Evolutionary conservation across 495 filamentous ascomycete species (phyloP).

Genomic region (Hypoxylon lenormandii): DNA sequence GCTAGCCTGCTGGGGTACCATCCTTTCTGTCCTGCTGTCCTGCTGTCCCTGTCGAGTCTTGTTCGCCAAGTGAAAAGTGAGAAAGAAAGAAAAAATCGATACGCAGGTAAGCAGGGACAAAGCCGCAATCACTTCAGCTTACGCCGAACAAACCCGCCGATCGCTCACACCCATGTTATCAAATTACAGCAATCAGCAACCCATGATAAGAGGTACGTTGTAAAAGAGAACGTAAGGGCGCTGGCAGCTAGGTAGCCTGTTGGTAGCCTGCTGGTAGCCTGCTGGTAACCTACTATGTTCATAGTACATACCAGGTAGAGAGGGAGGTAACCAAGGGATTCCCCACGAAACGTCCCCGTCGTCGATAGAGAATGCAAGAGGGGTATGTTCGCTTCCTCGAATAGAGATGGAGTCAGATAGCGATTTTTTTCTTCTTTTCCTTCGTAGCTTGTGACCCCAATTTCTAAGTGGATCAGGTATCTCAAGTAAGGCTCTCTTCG

Average conservation of each 20-base stretch:
- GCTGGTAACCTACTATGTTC: too few relatives aligned
- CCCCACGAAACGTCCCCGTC: not conserved
- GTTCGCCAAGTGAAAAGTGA: too few relatives aligned
- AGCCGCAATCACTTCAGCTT: conserved; percentile 7
- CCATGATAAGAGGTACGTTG: conserved; percentile 5
- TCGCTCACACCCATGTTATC: conserved; percentile 15
- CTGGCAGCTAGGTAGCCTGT: conserved; percentile 1
- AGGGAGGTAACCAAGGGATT: too few relatives aligned
- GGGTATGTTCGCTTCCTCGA: not conserved
- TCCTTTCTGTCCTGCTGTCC: not conserved
- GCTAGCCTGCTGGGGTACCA: not conserved
- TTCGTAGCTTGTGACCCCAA: not conserved
- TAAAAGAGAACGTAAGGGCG: conserved; percentile 33
- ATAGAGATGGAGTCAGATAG: not conserved
- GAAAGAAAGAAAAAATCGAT: not conserved
- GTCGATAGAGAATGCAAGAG: not conserved
- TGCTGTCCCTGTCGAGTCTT: not conserved
- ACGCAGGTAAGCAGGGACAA: conserved; percentile 1
- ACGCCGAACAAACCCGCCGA: conserved; percentile 10
- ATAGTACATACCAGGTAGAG: too few relatives aligned
- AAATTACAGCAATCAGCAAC: conserved; percentile 17
- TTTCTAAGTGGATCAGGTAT: conserved; percentile 4
- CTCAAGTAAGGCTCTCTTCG: not conserved
- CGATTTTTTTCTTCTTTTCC: not conserved
- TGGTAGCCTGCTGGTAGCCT: conserved; percentile 1